A percentile compares a stretch with the other conserved stretches of the same genome.
phyloP scores from a whole-genome alignment of 2,329 filamentous ascomycete species.

The Penicillium verrucosum region DNA sequence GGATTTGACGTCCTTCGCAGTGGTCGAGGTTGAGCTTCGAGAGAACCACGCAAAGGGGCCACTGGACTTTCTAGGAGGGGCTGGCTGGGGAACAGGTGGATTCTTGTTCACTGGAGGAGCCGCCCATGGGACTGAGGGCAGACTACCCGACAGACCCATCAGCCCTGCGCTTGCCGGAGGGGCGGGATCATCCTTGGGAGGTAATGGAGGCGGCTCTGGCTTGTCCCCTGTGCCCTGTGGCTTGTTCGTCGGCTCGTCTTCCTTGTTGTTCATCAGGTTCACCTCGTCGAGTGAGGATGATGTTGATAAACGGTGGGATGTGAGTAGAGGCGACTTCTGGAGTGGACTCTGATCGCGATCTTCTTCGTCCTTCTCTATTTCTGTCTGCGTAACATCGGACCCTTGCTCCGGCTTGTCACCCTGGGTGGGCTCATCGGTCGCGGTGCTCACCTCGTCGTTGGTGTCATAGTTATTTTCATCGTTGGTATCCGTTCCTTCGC shows the following conservation, averaged over 20 bases:
- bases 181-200: constrained; percentile 32
- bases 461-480: constrained; percentile 17
- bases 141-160: constrained; percentile 64
- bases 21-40: constrained; percentile 55
- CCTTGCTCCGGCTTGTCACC: constrained; percentile 10
- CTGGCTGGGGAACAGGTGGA: constrained; percentile 38
- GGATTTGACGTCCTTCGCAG: constrained; percentile 52
- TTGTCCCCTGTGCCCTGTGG: constrained; percentile 26
- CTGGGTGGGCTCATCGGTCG: constrained; percentile 24
- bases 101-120: constrained; percentile 50
- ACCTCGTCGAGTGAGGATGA: constrained; percentile 61
- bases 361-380: constrained; percentile 14
- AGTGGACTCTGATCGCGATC: constrained; percentile 34
- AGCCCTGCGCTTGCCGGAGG: constrained; percentile 32
- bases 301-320: constrained; percentile 54
- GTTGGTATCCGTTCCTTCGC: neutral
- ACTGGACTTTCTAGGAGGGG: constrained; percentile 66
- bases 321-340: constrained; percentile 53
- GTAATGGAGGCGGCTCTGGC: constrained; percentile 31
- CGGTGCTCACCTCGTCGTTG: constrained; percentile 14
- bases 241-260: constrained; percentile 39
- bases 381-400: constrained; percentile 6
- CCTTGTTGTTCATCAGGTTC: constrained; percentile 61
- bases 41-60: constrained; percentile 87
- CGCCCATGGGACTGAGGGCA: constrained; percentile 72